Conservation (phyloP, 129 eudicot genomes). For the Flaveria linearis region DNA sequence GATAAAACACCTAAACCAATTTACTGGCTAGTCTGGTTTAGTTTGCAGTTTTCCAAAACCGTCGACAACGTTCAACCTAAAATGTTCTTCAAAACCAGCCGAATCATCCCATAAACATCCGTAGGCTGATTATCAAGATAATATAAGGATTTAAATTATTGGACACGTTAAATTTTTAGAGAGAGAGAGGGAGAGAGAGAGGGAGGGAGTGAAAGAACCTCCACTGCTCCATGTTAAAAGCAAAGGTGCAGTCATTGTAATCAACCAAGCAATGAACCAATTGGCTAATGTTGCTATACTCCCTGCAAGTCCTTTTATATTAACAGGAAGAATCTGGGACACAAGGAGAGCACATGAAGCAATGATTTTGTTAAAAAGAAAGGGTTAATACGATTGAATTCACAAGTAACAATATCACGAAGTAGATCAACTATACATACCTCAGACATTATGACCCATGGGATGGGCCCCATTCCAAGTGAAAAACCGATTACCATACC, state of each 20-base stretch:
- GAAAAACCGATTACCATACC: constrained; percentile 78
- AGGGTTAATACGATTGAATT: no score
- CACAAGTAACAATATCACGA: neutral
- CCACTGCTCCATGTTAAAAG: constrained; percentile 84
- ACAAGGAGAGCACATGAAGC: neutral
- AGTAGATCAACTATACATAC: constrained; percentile 28
- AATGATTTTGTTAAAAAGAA: neutral
- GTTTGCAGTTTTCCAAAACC: constrained; percentile 3
- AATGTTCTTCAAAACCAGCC: neutral
- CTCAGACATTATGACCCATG: constrained; percentile 99
- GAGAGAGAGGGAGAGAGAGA: neutral
- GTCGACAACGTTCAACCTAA: neutral
- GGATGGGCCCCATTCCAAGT: constrained; percentile 96
- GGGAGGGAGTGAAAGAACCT: constrained; percentile 47
- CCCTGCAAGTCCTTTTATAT: constrained; percentile 94
- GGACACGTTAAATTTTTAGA: neutral
- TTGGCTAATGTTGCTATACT: constrained; percentile 81
- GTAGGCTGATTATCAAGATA: neutral
- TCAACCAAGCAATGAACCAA: constrained; percentile 76
- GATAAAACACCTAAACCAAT: neutral
- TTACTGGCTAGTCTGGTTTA: neutral
- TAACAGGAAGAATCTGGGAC: constrained; percentile 82
- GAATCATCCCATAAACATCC: neutral
- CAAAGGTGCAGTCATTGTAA: constrained; percentile 86
- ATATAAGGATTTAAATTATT: neutral